phyloP scores from a whole-genome alignment of 352 stramenopile genomes.

The Globisporangium viniferum region DNA sequence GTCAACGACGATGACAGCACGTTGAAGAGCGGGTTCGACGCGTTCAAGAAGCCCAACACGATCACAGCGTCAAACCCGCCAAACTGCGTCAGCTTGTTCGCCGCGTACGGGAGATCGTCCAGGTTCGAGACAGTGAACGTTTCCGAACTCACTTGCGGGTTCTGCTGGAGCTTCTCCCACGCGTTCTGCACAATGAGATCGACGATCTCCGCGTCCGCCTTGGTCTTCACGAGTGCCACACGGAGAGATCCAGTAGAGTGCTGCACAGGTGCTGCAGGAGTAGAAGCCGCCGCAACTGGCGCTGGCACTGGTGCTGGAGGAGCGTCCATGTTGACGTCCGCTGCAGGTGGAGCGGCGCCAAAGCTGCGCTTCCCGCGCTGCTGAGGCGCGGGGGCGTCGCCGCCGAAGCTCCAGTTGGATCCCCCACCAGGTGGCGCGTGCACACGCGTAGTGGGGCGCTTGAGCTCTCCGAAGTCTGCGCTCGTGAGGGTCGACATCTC shows the following conservation, averaged over 20 bases:
- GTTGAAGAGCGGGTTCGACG: constrained; percentile 58
- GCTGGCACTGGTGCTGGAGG: constrained; percentile 15
- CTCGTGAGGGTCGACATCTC: constrained; percentile 84
- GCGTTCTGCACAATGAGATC: constrained; percentile 71
- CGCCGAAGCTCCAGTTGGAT: constrained; percentile 74
- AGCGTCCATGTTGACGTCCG: constrained; percentile 18
- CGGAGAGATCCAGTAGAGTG: constrained; percentile 25
- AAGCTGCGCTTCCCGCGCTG: constrained; percentile 20
- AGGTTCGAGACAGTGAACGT: constrained; percentile 69
- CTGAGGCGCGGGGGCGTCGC: constrained; percentile 28
- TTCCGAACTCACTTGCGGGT: constrained; percentile 36
- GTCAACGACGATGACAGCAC: constrained; percentile 52
- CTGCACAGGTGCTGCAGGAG: constrained; percentile 6
- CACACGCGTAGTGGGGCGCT: constrained; percentile 79
- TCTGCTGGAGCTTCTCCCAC: constrained; percentile 37
- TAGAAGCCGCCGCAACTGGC: constrained; percentile 21
- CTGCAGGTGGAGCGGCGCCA: constrained; percentile 22
- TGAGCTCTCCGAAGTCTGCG: constrained; percentile 78
- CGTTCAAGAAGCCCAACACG: constrained; percentile 75
- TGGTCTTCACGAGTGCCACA: constrained; percentile 76
- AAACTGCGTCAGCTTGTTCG: constrained; percentile 73
- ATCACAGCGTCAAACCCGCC: constrained; percentile 75
- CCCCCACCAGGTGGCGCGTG: constrained; percentile 76
- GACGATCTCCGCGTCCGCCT: constrained; percentile 65
- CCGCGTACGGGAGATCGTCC: constrained; percentile 75